Percentiles rank a stretch among this genome's conserved stretches.
Conservation (phyloP, 2,329 filamentous ascomycete genomes). For the Venturia pyrina region DNA sequence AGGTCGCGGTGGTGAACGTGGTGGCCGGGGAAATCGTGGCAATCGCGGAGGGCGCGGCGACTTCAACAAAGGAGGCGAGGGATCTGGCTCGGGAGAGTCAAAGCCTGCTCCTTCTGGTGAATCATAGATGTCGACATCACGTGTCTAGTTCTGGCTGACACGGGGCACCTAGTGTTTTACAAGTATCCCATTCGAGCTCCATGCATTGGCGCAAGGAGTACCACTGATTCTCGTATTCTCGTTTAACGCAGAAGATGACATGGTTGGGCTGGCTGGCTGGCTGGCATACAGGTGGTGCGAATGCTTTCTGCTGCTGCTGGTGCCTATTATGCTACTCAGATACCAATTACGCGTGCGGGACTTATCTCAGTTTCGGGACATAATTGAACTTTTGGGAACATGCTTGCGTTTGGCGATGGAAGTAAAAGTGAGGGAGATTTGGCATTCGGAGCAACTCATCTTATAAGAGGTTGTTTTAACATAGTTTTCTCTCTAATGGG, state of each 20-base stretch:
- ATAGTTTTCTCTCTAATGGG: background rate
- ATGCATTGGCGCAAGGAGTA: constrained; percentile 1
- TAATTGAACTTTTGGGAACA: background rate
- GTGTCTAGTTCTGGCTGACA: background rate
- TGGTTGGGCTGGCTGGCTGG: background rate
- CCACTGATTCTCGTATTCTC: background rate
- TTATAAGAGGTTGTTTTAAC: background rate
- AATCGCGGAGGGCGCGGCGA: constrained; percentile 2
- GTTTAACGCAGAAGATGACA: background rate
- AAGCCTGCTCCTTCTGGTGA: constrained; percentile 9
- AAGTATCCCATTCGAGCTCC: background rate
- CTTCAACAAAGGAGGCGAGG: constrained; percentile 7
- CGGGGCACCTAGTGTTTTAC: background rate
- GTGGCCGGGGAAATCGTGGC: constrained; percentile 13
- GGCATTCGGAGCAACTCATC: background rate
- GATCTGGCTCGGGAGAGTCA: background rate
- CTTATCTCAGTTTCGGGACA: background rate
- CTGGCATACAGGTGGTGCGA: background rate
- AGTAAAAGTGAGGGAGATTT: background rate
- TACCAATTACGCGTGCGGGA: background rate
- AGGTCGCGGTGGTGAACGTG: constrained; percentile 38
- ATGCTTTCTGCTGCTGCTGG: background rate
- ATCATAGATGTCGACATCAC: background rate
- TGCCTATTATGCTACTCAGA: background rate
- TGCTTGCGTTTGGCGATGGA: background rate